These are phyloP conservation scores for Ampelomyces quisqualis DNA, from an alignment of 2,329 filamentous ascomycete species.

Conservation along the genomic window DNA sequence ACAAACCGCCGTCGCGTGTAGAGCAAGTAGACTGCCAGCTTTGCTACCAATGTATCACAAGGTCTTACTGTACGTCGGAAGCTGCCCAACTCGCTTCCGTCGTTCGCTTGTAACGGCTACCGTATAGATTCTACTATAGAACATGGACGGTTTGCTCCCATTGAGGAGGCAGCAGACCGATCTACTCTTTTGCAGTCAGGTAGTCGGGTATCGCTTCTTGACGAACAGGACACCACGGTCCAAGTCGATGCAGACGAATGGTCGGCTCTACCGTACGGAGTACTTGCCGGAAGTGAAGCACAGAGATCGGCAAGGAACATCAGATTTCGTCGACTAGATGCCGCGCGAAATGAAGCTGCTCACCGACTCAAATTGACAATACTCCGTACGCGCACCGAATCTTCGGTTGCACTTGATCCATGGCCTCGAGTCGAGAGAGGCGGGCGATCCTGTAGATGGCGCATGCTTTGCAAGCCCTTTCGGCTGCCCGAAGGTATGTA, in stretches of 20 bases:
- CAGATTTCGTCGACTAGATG: constrained; percentile 4
- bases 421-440: too few relatives aligned
- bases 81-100: constrained; percentile 2
- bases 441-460: too few relatives aligned
- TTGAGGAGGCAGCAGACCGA: too few relatives aligned
- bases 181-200: too few relatives aligned
- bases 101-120: neutral
- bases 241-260: constrained; percentile 5
- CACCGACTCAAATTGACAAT: constrained; percentile 26
- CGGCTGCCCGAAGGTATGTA: constrained; percentile 13
- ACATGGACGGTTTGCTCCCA: too few relatives aligned
- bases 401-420: neutral
- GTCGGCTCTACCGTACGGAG: constrained; percentile 2
- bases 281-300: constrained; percentile 10
- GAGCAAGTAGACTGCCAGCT: neutral
- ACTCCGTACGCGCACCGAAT: neutral
- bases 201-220: too few relatives aligned
- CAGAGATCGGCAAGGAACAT: constrained; percentile 6
- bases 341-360: constrained; percentile 19
- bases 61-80: constrained; percentile 4
- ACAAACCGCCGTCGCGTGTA: constrained; percentile 1
- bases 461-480: too few relatives aligned
- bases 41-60: constrained; percentile 7
- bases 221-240: too few relatives aligned
- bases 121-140: neutral